These are phyloP conservation scores for Lolium perenne DNA, from an alignment of 176 grass and related monocot genomes.

Conservation along the genomic window DNA sequence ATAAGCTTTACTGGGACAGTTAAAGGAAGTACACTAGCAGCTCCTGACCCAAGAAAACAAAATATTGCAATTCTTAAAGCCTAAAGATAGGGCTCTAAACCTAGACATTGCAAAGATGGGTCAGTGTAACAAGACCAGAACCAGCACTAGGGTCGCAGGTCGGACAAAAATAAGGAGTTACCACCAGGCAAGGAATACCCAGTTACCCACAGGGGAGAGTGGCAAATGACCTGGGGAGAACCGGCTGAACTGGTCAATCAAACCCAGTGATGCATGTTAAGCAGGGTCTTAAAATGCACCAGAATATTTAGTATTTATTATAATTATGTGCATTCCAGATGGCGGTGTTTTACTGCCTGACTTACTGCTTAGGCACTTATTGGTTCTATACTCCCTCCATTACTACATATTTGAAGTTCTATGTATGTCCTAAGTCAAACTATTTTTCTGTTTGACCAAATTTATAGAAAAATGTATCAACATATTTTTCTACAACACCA, in stretches of 20 bases:
- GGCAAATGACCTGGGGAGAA: not conserved
- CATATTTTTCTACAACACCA: too few species aligned
- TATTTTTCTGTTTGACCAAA: too few species aligned
- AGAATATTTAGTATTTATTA: conserved; percentile 4
- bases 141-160: not conserved
- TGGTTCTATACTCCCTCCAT: not conserved
- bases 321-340: not conserved
- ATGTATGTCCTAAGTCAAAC: too few species aligned
- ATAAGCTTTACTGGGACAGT: not conserved
- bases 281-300: not conserved
- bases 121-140: conserved; percentile 11
- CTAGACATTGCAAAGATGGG: conserved; percentile 1
- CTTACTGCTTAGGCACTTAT: conserved; percentile 13
- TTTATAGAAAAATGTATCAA: too few species aligned
- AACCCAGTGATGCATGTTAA: not conserved
- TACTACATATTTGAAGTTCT: too few species aligned
- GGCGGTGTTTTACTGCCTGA: not conserved
- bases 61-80: not conserved
- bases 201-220: not conserved
- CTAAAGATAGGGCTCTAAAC: conserved; percentile 3
- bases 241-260: not conserved
- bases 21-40: not conserved
- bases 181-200: not conserved
- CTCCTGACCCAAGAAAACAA: conserved; percentile 20
- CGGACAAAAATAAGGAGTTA: not conserved